phyloP scores from a whole-genome alignment of 768 basidiomycete genomes.

The Agrocybe pediades region DNA sequence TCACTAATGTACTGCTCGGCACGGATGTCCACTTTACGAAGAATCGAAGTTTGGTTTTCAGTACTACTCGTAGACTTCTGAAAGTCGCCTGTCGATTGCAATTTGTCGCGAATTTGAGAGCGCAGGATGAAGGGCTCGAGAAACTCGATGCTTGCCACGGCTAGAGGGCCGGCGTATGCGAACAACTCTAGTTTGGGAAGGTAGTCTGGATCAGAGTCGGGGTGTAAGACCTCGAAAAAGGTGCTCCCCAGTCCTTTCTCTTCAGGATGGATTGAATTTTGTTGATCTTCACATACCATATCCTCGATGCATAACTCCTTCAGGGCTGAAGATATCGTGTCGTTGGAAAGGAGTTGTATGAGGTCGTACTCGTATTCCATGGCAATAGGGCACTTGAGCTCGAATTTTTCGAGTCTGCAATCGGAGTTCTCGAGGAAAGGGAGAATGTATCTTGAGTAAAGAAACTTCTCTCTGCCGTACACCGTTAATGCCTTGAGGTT shows the following conservation, averaged over 20 bases:
- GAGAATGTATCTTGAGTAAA: neutral
- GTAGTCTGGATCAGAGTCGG: neutral
- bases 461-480: neutral
- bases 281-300: neutral
- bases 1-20: neutral
- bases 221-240: neutral
- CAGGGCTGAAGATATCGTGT: neutral
- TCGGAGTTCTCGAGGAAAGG: neutral
- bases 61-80: neutral
- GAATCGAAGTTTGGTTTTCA: neutral
- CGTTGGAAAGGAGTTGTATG: neutral
- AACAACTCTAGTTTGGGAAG: neutral
- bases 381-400: neutral
- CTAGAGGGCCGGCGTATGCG: neutral
- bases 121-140: slow-evolving; percentile 1
- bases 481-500: neutral
- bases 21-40: neutral
- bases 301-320: neutral
- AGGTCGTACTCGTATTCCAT: neutral
- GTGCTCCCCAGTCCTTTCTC: neutral
- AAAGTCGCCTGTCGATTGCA: neutral
- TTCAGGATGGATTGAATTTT: neutral
- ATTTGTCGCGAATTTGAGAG: neutral
- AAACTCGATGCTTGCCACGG: neutral
- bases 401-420: neutral